Percentiles rank a stretch among this genome's conserved stretches.
phyloP scores from a whole-genome alignment of 768 basidiomycete genomes.

The Russula abietina region DNA sequence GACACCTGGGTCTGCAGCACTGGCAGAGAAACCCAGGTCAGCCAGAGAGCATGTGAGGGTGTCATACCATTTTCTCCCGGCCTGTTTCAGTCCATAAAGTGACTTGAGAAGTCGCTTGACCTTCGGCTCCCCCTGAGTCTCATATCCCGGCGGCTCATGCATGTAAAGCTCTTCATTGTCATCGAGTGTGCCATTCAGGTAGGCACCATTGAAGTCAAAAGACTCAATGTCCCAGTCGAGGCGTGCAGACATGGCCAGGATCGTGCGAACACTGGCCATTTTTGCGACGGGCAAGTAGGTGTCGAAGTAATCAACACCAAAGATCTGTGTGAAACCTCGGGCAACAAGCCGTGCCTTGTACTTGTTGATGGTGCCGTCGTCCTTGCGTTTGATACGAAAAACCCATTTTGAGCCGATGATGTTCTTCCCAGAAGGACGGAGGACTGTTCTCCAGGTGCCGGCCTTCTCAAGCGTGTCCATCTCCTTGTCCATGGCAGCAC shows the following conservation, averaged over 20 bases:
- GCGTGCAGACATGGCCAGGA: conserved; percentile 21
- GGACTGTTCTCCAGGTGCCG: neutral
- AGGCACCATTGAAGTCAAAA: conserved; percentile 33
- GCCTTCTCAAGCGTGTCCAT: neutral
- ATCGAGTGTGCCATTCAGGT: conserved; percentile 16
- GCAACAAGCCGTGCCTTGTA: neutral
- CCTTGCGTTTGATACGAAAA: neutral
- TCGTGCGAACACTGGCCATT: neutral
- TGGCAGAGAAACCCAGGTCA: neutral
- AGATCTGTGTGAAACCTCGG: neutral
- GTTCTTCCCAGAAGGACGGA: neutral
- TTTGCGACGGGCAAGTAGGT: neutral
- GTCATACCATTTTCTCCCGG: neutral
- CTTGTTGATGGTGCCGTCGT: neutral
- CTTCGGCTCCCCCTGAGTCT: neutral
- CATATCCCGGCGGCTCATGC: neutral
- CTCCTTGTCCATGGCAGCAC: neutral
- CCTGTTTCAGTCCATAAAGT: neutral
- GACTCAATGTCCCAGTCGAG: conserved; percentile 31
- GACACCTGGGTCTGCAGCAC: neutral
- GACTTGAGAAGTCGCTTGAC: neutral
- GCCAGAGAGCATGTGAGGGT: neutral
- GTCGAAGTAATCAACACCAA: neutral
- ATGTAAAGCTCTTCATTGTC: conserved; percentile 24
- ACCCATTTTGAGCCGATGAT: conserved; percentile 9